Evolutionary conservation across 78 protist species (phyloP).

Genomic region (Planoprotostelium fungivorum): DNA sequence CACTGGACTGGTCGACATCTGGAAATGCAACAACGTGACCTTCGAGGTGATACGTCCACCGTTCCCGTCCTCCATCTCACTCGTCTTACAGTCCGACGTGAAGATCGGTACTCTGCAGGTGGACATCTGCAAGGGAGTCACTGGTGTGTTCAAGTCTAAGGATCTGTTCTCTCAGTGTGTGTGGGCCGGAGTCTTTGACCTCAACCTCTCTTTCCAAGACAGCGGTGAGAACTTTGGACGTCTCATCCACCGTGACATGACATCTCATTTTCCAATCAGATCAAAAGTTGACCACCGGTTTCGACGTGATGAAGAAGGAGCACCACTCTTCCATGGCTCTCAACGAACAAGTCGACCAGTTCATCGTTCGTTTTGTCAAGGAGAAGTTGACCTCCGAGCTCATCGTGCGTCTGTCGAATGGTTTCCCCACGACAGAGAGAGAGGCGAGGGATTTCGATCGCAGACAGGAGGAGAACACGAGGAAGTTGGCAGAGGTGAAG

Average conservation of each 20-base stretch:
- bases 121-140: constrained; percentile 55
- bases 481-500: constrained; percentile 43
- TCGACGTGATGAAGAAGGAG: constrained; percentile 51
- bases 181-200: constrained; percentile 64
- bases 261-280: neutral
- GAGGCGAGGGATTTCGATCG: constrained; percentile 57
- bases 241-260: neutral
- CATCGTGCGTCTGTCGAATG: constrained; percentile 53
- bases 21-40: constrained; percentile 46
- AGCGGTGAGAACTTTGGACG: constrained; percentile 13
- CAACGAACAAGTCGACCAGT: constrained; percentile 46
- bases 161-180: constrained; percentile 18
- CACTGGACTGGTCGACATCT: constrained; percentile 50
- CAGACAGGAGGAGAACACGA: constrained; percentile 27
- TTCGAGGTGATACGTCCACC: constrained; percentile 18
- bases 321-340: constrained; percentile 11
- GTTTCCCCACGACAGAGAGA: constrained; percentile 58
- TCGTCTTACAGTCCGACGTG: constrained; percentile 27
- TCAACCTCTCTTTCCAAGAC: constrained; percentile 35
- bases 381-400: constrained; percentile 37
- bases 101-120: constrained; percentile 61
- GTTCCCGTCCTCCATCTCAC: neutral
- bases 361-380: constrained; percentile 47
- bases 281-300: constrained; percentile 23
- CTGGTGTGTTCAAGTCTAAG: constrained; percentile 24